A percentile compares a stretch with the other conserved stretches of the same genome.
phyloP scores from a whole-genome alignment of 495 filamentous ascomycete genomes.

The Penicillium robsamsonii region DNA sequence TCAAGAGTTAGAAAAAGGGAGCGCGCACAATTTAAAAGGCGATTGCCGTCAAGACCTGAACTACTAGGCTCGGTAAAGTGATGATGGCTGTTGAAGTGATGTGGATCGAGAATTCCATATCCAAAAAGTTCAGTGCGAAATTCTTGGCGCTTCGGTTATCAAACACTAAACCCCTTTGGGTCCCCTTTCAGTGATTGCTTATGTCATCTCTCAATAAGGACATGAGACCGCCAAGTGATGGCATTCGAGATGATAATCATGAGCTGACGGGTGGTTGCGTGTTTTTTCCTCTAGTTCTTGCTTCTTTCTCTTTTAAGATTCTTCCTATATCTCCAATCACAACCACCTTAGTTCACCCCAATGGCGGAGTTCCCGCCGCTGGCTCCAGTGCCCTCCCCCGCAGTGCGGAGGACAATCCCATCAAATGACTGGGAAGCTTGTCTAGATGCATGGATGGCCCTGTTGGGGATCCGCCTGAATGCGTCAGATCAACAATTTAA shows the following conservation, averaged over 20 bases:
- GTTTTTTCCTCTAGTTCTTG: slow-evolving; percentile 8
- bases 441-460: slow-evolving; percentile 70
- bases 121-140: slow-evolving; percentile 35
- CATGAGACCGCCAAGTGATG: slow-evolving; percentile 3
- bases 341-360: background rate
- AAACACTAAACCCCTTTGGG: slow-evolving; percentile 32
- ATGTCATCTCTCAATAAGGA: slow-evolving; percentile 22
- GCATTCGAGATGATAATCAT: slow-evolving; percentile 6
- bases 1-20: slow-evolving; percentile 1
- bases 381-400: slow-evolving; percentile 70
- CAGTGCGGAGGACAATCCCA: slow-evolving; percentile 61
- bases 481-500: slow-evolving; percentile 53
- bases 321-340: background rate
- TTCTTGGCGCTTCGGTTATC: slow-evolving; percentile 49
- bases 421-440: slow-evolving; percentile 75
- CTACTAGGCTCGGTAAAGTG: slow-evolving; percentile 75
- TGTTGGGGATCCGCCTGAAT: slow-evolving; percentile 62
- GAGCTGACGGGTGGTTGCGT: slow-evolving; percentile 1
- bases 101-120: slow-evolving; percentile 28
- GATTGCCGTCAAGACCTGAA: slow-evolving; percentile 60
- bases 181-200: slow-evolving; percentile 15
- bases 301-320: background rate
- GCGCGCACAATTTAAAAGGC: slow-evolving; percentile 23
- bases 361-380: slow-evolving; percentile 62
- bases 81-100: slow-evolving; percentile 57